Base-by-base conservation (phyloP, 1,284 basidiomycete genomes). In the Albatrellus sp. region DNA sequence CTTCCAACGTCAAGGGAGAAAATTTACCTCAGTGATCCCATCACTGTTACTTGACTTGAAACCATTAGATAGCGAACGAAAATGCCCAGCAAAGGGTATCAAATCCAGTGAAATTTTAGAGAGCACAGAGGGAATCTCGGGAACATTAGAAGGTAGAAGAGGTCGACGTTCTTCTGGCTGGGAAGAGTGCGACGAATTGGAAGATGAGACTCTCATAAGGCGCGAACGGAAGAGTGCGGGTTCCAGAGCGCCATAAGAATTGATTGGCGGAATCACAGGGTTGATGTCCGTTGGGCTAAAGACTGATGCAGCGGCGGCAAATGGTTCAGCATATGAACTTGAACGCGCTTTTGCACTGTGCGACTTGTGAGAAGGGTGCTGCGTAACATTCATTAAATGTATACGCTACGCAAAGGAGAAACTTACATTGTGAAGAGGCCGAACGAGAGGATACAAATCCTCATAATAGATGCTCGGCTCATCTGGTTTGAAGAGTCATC, bases 381-480 rank as follows among this genome's bases (percentile, higher is more conserved):
- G n/a, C n/a, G n/a, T n/a, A n/a, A n/a, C n/a, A n/a, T n/a, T n/a
- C n/a, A n/a, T n/a, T n/a, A n/a, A n/a, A n/a, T n/a, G n/a, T n/a
- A n/a, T n/a, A n/a, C 12, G 24, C 5, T 20, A 16, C 19, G n/a
- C 14, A 40, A 42, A 16, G 37, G n/a, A 24, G 14, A 29, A 34
- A 52, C 56, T 33, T 42, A 63, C 63, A 6, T 60, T 50, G 46
- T 68, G 66, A 0, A 68, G 52, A 1, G 66, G 62, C 32, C 54
- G 54, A 16, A 80, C 67, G 2, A 75, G 59, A 37, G 65, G 65
- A 49, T 77, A 77, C 1, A 78, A 58, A 51, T 79, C 77, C 48
- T 76, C 70, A 47, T 74, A 77, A 47, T 75, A 75, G 16, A 77
- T 75, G 0, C 75, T 73, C 16, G n/a, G n/a, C n/a, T n/a, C n/a